phyloP scores from a whole-genome alignment of 2,329 filamentous ascomycete genomes.

The Cadophora gregata region DNA sequence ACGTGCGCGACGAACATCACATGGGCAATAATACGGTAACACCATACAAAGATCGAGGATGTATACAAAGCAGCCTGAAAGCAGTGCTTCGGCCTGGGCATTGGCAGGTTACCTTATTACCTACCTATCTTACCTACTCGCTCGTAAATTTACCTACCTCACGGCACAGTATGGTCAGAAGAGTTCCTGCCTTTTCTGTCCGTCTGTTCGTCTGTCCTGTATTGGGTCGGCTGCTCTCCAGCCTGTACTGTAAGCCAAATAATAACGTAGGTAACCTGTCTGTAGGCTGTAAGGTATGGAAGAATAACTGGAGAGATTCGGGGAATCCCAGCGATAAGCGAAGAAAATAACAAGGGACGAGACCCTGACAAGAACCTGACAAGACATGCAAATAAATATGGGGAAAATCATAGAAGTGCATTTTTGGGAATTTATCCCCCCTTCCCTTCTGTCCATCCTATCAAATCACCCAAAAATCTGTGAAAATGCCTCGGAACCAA shows the following conservation, averaged over 20 bases:
- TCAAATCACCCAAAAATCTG: background rate
- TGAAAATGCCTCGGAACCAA: background rate
- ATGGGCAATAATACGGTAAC: background rate
- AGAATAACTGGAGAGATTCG: background rate
- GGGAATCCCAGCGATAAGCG: background rate
- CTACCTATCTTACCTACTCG: no score
- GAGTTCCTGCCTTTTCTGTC: no score
- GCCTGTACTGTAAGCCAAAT: no score
- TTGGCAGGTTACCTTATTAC: background rate
- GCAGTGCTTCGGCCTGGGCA: background rate
- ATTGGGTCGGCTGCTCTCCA: background rate
- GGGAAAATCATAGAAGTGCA: background rate
- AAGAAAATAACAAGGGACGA: constrained; percentile 15
- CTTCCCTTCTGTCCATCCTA: background rate
- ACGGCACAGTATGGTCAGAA: no score
- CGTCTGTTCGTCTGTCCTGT: no score
- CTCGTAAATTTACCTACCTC: no score
- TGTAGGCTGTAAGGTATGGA: background rate
- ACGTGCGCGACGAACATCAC: background rate
- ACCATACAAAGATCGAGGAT: no score
- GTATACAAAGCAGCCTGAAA: no score
- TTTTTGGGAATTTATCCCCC: background rate
- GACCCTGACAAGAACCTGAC: background rate
- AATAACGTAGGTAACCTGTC: background rate
- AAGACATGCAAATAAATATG: background rate